Evolutionary conservation across 768 basidiomycete genomes (phyloP), one percentile per base, ranked within the genome.

Genomic region (Calocybe gangraenosa): DNA sequence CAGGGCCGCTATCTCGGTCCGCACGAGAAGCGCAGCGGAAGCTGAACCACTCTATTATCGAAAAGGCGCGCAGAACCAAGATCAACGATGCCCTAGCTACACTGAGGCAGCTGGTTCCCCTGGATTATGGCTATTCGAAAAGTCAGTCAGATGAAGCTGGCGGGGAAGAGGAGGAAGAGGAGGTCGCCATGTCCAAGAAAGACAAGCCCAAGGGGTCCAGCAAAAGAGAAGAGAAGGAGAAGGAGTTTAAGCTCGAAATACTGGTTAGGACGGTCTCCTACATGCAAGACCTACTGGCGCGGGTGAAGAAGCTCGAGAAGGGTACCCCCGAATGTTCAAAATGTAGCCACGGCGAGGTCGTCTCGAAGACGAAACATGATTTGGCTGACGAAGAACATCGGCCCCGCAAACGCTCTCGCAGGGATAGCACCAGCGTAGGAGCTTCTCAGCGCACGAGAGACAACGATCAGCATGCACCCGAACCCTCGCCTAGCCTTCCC

Each of bases 31-130:
- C 84, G 2, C 83, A 91, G 64, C 81, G 94, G 42, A 92, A 94
- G 62, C 79, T 91, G 28, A 96, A 96, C 65, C 94, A 98, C 58
- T 90, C 87, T 4, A 81, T 93, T 50, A 98, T 98, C 60, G 94
- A 98, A 68, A 89, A 94, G 59, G 82, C 93, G 0, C 71, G 94
- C 22, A 75, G 94, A 48, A 95, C 94, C 9, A 96, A 96, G 75
- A 97, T 98, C 52, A 98, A 98, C 59, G 85, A 91, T 41, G 91
- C 93, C 0, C 74, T 97, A 4, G 74, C 83, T 2, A 79, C 83
- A 2, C 66, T 97, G 36, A 79, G 84, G 50, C 71, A 74, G 51
- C 81, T 96, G 55, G 90, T 95, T 1, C 91, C 92, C 0, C 57
- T 69, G 7, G 73, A 76, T 42, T 76, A 75, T 51, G 71, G 69